Percentiles rank a stretch among this genome's conserved stretches.
Conservation (phyloP, 306 rosid species). For the Casuarina glauca region DNA sequence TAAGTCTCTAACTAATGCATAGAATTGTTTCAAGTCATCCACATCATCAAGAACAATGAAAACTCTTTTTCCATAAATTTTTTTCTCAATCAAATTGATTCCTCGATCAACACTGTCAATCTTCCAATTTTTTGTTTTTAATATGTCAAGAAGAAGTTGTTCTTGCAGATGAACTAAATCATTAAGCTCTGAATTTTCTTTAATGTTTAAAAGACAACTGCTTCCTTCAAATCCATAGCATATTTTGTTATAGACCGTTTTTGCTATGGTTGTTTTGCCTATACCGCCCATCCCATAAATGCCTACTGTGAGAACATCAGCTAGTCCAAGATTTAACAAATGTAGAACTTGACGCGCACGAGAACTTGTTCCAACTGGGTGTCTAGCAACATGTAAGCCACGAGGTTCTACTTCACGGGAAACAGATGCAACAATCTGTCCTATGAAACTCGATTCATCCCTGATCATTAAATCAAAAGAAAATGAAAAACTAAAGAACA, state of each 20-base stretch:
- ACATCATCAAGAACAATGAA: constrained; percentile 28
- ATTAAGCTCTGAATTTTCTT: not conserved
- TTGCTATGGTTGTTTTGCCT: too few relatives aligned
- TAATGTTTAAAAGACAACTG: too few relatives aligned
- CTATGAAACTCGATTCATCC: constrained; percentile 14
- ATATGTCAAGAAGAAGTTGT: constrained; percentile 18
- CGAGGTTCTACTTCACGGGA: not conserved
- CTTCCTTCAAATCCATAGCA: too few relatives aligned
- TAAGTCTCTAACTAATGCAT: not conserved
- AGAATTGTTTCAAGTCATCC: not conserved
- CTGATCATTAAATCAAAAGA: not conserved
- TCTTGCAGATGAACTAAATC: constrained; percentile 16
- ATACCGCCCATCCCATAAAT: too few relatives aligned
- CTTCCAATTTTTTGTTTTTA: not conserved
- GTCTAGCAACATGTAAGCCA: constrained; percentile 4
- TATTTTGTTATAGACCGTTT: too few relatives aligned
- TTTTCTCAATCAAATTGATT: not conserved
- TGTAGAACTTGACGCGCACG: not conserved
- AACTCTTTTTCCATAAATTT: not conserved
- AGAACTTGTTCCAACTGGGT: constrained; percentile 14
- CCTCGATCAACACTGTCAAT: constrained; percentile 1
- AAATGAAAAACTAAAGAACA: too few relatives aligned
- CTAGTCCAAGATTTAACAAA: not conserved
- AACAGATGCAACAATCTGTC: constrained; percentile 4
- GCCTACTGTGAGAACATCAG: too few relatives aligned